These are phyloP conservation scores for Myriosclerotinia scirpicola DNA, from an alignment of 2,329 filamentous ascomycete species.

Conservation along the genomic window DNA sequence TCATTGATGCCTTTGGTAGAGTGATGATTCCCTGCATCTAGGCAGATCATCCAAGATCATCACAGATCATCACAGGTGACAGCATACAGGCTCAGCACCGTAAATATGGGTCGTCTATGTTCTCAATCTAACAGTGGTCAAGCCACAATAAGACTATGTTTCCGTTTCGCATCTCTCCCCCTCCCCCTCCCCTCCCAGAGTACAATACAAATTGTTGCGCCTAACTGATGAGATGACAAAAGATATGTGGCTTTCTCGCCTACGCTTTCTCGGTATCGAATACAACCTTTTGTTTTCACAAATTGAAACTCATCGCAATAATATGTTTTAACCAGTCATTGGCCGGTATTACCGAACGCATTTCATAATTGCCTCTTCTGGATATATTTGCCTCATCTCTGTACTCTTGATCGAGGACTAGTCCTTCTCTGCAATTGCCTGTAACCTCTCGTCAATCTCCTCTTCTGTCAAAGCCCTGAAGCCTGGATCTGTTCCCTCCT, in stretches of 20 bases:
- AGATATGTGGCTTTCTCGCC: constrained; percentile 31
- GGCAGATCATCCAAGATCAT: neutral
- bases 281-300: constrained; percentile 28
- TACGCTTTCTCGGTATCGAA: constrained; percentile 29
- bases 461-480: constrained; percentile 94
- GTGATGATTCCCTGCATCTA: neutral
- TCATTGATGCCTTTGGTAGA: constrained; percentile 1
- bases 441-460: constrained; percentile 96
- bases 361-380: constrained; percentile 31
- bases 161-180: constrained; percentile 4
- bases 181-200: too few relatives aligned
- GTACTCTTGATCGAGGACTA: constrained; percentile 48
- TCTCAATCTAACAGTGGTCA: constrained; percentile 27
- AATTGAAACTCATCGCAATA: constrained; percentile 17
- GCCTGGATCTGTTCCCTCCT: constrained; percentile 73
- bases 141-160: constrained; percentile 36
- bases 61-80: neutral
- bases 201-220: constrained; percentile 17
- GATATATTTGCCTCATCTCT: constrained; percentile 27
- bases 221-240: constrained; percentile 29
- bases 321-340: constrained; percentile 21
- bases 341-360: constrained; percentile 33
- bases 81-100: neutral
- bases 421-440: constrained; percentile 98
- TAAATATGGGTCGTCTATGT: constrained; percentile 7